Evolutionary conservation across 495 filamentous ascomycete species (phyloP).

Genomic region (Aspergillus baeticus): DNA sequence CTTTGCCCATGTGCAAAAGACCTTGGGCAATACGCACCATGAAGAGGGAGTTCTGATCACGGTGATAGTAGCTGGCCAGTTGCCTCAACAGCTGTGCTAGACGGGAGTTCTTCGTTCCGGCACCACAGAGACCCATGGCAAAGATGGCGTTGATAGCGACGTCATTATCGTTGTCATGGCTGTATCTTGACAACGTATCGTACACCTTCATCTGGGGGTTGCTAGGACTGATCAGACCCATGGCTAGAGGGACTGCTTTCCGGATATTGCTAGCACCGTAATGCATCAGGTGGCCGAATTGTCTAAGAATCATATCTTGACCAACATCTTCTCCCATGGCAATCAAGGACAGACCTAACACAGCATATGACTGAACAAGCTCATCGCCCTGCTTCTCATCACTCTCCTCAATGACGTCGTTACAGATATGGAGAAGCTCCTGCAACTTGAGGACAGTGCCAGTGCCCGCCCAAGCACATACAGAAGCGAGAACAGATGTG

Average conservation of each 20-base stretch:
- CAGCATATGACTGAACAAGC: constrained; percentile 91
- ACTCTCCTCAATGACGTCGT: constrained; percentile 91
- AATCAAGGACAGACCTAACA: constrained; percentile 88
- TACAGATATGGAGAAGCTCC: constrained; percentile 94
- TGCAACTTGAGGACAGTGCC: constrained; percentile 96
- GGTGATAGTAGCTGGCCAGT: constrained; percentile 95
- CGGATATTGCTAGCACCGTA: constrained; percentile 97
- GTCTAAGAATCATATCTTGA: constrained; percentile 96
- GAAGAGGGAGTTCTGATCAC: constrained; percentile 92
- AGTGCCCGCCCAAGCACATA: constrained; percentile 96
- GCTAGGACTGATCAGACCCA: constrained; percentile 93
- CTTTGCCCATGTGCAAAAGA: constrained; percentile 98
- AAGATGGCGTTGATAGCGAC: constrained; percentile 99
- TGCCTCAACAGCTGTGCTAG: constrained; percentile 92
- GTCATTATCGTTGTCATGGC: constrained; percentile 98
- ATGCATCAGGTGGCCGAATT: constrained; percentile 99
- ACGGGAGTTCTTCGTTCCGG: constrained; percentile 97
- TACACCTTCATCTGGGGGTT: constrained; percentile 99
- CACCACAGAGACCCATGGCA: constrained; percentile 95
- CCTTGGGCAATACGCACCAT: constrained; percentile 99
- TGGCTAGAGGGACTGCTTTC: constrained; percentile 92
- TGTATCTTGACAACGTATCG: constrained; percentile 96
- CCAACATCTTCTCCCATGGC: constrained; percentile 98
- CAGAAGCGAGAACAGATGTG: constrained; percentile 84
- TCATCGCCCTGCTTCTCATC: constrained; percentile 93